Conservation (phyloP, 2,329 filamentous ascomycete species). For the Bipolaris cookei region DNA sequence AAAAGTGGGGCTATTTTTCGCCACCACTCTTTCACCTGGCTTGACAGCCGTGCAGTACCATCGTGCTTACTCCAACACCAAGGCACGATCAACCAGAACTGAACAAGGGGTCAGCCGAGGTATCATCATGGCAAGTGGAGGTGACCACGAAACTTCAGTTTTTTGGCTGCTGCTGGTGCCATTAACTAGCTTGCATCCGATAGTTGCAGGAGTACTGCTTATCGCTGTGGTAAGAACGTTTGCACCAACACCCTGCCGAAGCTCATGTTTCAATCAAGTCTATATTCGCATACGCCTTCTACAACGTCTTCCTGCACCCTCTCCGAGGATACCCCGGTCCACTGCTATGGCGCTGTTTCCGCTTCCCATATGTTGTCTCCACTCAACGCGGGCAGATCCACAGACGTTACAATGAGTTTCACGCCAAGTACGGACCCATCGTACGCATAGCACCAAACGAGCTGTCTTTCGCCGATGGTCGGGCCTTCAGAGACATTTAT, state of each 20-base stretch:
- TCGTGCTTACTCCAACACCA: background rate
- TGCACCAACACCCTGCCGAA: background rate
- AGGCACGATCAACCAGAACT: background rate
- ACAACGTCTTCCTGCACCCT: constrained; percentile 38
- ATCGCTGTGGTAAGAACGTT: constrained; percentile 3
- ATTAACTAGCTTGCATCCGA: background rate
- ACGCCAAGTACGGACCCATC: constrained; percentile 36
- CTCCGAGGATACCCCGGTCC: constrained; percentile 39
- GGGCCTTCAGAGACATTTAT: constrained; percentile 43
- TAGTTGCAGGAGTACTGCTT: constrained; percentile 3
- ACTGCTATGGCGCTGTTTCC: constrained; percentile 35
- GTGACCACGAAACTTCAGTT: background rate
- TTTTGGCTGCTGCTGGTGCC: background rate
- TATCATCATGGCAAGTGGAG: background rate
- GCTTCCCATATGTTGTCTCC: constrained; percentile 37
- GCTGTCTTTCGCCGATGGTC: constrained; percentile 33
- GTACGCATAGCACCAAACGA: constrained; percentile 42
- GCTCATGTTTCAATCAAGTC: constrained; percentile 1
- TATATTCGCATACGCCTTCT: constrained; percentile 25
- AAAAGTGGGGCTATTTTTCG: background rate
- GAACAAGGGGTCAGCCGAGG: background rate
- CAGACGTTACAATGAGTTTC: constrained; percentile 28
- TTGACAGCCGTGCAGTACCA: background rate
- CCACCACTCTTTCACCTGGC: background rate
- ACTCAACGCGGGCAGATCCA: constrained; percentile 37